Evolutionary conservation across 2,329 filamentous ascomycete species (phyloP).

Genomic region (Cadophora luteo-olivacea): DNA sequence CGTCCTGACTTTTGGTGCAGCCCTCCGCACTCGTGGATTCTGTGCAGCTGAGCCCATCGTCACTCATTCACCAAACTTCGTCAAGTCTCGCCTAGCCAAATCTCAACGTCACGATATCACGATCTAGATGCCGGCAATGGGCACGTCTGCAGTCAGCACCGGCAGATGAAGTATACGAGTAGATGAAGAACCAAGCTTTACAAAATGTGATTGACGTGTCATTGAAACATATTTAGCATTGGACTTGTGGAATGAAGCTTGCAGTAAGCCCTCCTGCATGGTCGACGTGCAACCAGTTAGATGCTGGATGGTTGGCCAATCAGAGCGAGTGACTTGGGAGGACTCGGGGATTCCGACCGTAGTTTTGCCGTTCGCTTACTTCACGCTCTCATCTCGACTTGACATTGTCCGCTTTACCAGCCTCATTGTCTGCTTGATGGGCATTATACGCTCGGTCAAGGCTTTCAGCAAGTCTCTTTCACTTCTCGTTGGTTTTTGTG

Average conservation of each 20-base stretch:
- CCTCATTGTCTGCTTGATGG: too few relatives aligned
- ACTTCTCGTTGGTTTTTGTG: too few relatives aligned
- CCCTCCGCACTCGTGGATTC: slow-evolving; percentile 13
- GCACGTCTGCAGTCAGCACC: not conserved
- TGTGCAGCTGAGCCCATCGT: slow-evolving; percentile 1
- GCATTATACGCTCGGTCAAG: too few relatives aligned
- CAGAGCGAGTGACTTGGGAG: not conserved
- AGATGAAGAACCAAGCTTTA: not conserved
- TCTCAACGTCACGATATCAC: not conserved
- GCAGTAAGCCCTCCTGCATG: not conserved
- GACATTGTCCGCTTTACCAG: too few relatives aligned
- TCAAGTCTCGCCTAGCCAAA: not conserved
- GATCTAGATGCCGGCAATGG: not conserved
- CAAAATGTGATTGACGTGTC: not conserved
- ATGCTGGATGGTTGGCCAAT: not conserved
- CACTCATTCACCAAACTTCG: not conserved
- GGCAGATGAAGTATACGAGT: not conserved
- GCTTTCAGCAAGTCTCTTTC: too few relatives aligned
- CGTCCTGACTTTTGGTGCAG: slow-evolving; percentile 27
- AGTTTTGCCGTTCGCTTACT: slow-evolving; percentile 6
- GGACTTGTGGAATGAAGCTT: not conserved
- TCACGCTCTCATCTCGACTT: too few relatives aligned
- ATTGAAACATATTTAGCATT: not conserved
- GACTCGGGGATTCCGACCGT: slow-evolving; percentile 1
- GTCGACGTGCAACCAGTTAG: not conserved